Evolutionary conservation across 129 eudicot genomes (phyloP).

Genomic region (Helichrysum umbraculigerum): DNA sequence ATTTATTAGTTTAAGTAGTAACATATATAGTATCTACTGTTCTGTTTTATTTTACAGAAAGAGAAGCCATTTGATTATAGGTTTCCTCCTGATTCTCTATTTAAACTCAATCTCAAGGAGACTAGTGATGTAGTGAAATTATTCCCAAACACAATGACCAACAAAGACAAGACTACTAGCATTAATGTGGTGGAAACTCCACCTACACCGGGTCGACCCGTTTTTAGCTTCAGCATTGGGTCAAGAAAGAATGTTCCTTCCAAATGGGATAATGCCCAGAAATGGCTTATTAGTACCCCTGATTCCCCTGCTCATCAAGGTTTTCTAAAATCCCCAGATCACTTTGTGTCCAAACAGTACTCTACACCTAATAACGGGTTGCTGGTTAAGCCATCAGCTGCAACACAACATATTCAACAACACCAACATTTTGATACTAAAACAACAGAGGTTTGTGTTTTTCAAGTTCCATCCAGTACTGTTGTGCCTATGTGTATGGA

Average conservation of each 20-base stretch:
- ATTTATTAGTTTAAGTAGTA: no score
- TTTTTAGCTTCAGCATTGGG: conserved; percentile 72
- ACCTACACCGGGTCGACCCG: conserved; percentile 80
- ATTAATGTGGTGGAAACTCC: conserved; percentile 56
- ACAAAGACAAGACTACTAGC: conserved; percentile 37
- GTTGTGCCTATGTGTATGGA: conserved; percentile 29
- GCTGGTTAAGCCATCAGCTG: conserved; percentile 19
- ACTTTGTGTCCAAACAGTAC: conserved; percentile 5
- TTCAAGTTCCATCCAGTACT: conserved; percentile 27
- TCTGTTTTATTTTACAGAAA: conserved; percentile 18
- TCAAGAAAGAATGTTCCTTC: conserved; percentile 56
- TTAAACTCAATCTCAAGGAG: conserved; percentile 67
- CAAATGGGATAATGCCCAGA: conserved; percentile 89
- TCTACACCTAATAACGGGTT: conserved; percentile 17
- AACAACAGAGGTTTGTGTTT: conserved; percentile 37
- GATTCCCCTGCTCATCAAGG: conserved; percentile 36
- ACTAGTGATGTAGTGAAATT: conserved; percentile 70
- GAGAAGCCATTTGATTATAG: conserved; percentile 52
- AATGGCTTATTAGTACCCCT: conserved; percentile 59
- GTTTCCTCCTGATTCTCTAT: conserved; percentile 51
- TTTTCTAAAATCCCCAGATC: conserved; percentile 22
- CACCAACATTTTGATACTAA: conserved; percentile 16
- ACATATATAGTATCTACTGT: no score
- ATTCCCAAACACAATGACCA: conserved; percentile 42
- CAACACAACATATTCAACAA: conserved; percentile 17